Evolutionary conservation across 75 land plant species (phyloP).

Genomic region (Pinus tabuliformis): DNA sequence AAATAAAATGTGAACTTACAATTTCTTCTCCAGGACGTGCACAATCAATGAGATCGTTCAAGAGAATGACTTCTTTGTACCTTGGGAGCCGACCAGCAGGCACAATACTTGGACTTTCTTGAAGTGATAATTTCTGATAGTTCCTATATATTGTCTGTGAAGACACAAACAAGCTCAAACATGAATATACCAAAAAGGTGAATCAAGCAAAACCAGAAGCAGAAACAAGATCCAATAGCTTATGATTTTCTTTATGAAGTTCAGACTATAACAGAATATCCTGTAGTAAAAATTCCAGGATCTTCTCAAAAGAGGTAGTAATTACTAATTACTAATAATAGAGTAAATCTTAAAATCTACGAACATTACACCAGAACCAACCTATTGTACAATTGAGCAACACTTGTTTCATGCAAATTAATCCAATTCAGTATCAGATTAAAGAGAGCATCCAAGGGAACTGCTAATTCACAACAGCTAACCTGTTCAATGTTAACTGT

Average conservation of each 20-base stretch:
- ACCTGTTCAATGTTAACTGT: conserved; percentile 30
- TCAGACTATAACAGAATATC: neutral
- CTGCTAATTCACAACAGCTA: neutral
- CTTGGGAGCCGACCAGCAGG: conserved; percentile 91
- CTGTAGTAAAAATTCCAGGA: neutral
- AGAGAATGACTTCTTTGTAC: conserved; percentile 93
- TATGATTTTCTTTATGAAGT: neutral
- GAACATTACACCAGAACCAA: neutral
- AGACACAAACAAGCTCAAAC: neutral
- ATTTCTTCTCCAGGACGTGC: conserved; percentile 99
- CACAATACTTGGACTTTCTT: no score
- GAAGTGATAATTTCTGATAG: no score
- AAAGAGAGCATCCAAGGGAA: neutral
- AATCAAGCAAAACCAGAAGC: neutral
- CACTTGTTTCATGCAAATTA: neutral
- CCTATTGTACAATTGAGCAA: neutral
- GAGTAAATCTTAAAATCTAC: neutral
- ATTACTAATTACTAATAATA: neutral
- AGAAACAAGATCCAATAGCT: neutral
- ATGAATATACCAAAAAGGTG: neutral
- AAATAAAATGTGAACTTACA: conserved; percentile 36
- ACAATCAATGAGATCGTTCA: conserved; percentile 95
- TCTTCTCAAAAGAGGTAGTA: neutral
- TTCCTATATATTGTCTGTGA: conserved; percentile 8
- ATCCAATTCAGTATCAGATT: neutral